A percentile compares a stretch with the other conserved stretches of the same genome.
Conservation (phyloP, 768 basidiomycete species). For the Boletus huronensis region DNA sequence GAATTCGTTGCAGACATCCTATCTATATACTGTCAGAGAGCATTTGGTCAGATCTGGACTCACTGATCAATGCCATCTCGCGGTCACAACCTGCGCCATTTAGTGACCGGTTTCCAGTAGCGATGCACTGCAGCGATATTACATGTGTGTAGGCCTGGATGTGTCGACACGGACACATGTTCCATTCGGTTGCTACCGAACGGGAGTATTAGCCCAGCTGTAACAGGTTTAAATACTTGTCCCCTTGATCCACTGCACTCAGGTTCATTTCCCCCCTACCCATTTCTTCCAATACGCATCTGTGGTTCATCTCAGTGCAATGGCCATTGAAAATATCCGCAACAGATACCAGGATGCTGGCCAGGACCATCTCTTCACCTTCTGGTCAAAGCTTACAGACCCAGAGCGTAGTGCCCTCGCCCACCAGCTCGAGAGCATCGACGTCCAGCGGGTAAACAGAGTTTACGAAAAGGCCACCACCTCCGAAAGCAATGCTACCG, state of each 20-base stretch:
- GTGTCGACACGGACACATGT: too few species aligned
- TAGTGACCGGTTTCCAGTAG: neutral
- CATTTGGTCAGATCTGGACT: neutral
- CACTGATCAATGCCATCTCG: neutral
- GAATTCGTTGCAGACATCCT: too few species aligned
- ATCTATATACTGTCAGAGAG: neutral
- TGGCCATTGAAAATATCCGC: conserved; percentile 57
- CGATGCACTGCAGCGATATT: conserved; percentile 4
- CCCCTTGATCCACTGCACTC: neutral
- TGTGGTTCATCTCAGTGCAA: conserved; percentile 19
- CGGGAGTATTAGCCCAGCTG: neutral
- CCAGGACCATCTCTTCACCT: conserved; percentile 87
- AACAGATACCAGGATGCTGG: conserved; percentile 71
- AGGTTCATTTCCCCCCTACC: neutral
- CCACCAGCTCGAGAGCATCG: conserved; percentile 72
- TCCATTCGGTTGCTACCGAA: conserved; percentile 23
- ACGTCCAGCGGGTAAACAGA: conserved; percentile 89
- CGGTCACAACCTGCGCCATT: neutral
- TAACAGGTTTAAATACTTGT: conserved; percentile 11
- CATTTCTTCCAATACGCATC: neutral
- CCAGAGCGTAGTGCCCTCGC: conserved; percentile 60
- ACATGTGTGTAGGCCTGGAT: neutral
- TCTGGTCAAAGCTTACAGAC: conserved; percentile 72
- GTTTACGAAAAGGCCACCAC: conserved; percentile 76
- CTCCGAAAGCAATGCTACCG: conserved; percentile 52